Base-by-base conservation (phyloP, 75 land plant species). In the Pinus taeda region DNA sequence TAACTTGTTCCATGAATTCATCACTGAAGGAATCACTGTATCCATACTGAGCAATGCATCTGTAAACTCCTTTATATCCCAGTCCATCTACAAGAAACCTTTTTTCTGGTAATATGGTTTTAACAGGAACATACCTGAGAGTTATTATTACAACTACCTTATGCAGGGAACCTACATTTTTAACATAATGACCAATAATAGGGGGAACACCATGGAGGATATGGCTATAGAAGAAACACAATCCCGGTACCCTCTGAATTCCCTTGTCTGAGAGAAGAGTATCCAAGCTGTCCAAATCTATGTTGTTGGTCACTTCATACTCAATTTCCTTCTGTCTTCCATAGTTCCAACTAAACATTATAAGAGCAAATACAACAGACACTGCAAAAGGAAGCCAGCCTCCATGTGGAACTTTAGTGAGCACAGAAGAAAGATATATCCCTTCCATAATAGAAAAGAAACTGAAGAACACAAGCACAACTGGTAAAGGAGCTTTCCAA, bases 11-110 rank as follows among this genome's bases (percentile, higher is more conserved):
- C 57, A 60, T 24, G 71, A 83, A 83, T 14, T 78, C 83, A 1
- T 78, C 77, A 15, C 56, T 77, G 4, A 76, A 79, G 33, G 67
- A 53, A 76, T 89, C 91, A 59, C 61, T 85, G 73, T 89, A 89
- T 15, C 91, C 91, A 77, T 88, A 90, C n/a, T 79, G 84, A 4
- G 82, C 90, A 20, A 88, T 61, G 76, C 92, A 90, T 21, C 92
- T 75, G 75, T 90, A 90, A 18, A 83, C 83, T 13, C 92, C 92
- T 22, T 56, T 71, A 57, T 78, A 81, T 3, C 83, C 85, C 29
- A 82, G 45, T 15, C 69, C 57, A 26, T 79, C 87, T 20, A 88
- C 79, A 1, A 80, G n/a, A 73, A 87, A 90, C 3, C 92, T 81
- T 66, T 90, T 90, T 14, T 80, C 80, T 30, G 83, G 83, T 14